Conservation (phyloP, 495 filamentous ascomycete genomes). For the Aspergillus egyptiacus region DNA sequence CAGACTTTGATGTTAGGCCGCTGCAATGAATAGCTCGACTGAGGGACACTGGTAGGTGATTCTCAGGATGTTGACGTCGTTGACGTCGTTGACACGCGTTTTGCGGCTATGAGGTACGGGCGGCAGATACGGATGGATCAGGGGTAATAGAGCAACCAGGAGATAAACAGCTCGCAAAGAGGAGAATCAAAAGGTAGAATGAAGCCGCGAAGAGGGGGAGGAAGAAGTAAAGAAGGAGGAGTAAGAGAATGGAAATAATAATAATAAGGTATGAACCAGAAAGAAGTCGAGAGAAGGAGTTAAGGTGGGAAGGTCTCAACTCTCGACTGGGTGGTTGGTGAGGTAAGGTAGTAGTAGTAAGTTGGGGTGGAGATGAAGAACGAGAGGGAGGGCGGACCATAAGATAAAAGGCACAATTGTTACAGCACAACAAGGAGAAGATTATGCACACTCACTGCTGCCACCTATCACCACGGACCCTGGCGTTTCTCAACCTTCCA, state of each 20-base stretch:
- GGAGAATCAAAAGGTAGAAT: background rate
- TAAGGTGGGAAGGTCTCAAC: background rate
- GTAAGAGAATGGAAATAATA: background rate
- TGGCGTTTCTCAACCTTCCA: no score
- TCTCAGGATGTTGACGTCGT: slow-evolving; percentile 16
- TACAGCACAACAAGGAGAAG: no score
- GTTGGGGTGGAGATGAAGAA: slow-evolving; percentile 5
- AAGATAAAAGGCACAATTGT: slow-evolving; percentile 4
- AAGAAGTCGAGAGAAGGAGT: slow-evolving; percentile 10
- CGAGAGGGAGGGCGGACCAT: background rate
- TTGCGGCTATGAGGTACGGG: slow-evolving; percentile 16
- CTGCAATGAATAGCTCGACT: slow-evolving; percentile 6
- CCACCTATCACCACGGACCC: background rate
- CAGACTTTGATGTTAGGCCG: slow-evolving; percentile 9
- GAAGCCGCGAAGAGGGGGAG: background rate
- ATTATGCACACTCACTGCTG: background rate
- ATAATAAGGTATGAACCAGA: no score
- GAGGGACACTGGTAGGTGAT: slow-evolving; percentile 6
- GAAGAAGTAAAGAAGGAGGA: background rate
- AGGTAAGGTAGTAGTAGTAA: no score
- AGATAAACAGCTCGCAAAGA: background rate
- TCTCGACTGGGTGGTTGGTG: slow-evolving; percentile 6
- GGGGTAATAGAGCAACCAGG: slow-evolving; percentile 3
- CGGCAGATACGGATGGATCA: slow-evolving; percentile 5
- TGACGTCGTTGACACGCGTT: slow-evolving; percentile 22